These are phyloP conservation scores for Chrysanthemum makinoi DNA, from an alignment of 129 eudicot genomes.

Conservation along the genomic window DNA sequence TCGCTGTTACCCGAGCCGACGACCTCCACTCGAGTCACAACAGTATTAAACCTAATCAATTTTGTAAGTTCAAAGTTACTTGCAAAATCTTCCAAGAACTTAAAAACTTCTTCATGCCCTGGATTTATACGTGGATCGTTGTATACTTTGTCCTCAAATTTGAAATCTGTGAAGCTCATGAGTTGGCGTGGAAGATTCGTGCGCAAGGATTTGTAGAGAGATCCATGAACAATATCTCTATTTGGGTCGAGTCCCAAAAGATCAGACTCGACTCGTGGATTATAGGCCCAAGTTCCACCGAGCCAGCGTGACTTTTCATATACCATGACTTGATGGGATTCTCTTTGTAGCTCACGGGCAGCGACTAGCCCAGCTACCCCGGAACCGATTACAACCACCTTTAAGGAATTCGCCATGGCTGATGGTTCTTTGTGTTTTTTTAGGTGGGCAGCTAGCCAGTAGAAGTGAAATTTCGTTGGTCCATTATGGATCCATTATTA, in stretches of 20 bases:
- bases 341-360: conserved; percentile 51
- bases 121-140: conserved; percentile 47
- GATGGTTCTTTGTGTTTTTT: background rate
- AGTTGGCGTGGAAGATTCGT: conserved; percentile 54
- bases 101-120: conserved; percentile 53
- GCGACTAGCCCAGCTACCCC: conserved; percentile 52
- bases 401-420: conserved; percentile 32
- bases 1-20: conserved; percentile 20
- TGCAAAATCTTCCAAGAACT: conserved; percentile 49
- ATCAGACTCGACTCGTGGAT: conserved; percentile 54
- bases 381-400: conserved; percentile 73
- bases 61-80: conserved; percentile 31
- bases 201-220: conserved; percentile 45
- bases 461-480: no score
- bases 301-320: conserved; percentile 37
- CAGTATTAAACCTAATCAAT: conserved; percentile 39
- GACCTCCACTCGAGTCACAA: conserved; percentile 43
- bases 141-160: conserved; percentile 30
- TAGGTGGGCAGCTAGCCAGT: no score
- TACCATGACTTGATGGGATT: conserved; percentile 47
- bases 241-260: conserved; percentile 45
- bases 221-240: conserved; percentile 48
- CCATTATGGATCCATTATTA: no score
- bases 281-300: conserved; percentile 67
- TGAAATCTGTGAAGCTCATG: conserved; percentile 61